These are phyloP conservation scores for Vigna unguiculata DNA, from an alignment of 306 rosid genomes.

Conservation along the genomic window DNA sequence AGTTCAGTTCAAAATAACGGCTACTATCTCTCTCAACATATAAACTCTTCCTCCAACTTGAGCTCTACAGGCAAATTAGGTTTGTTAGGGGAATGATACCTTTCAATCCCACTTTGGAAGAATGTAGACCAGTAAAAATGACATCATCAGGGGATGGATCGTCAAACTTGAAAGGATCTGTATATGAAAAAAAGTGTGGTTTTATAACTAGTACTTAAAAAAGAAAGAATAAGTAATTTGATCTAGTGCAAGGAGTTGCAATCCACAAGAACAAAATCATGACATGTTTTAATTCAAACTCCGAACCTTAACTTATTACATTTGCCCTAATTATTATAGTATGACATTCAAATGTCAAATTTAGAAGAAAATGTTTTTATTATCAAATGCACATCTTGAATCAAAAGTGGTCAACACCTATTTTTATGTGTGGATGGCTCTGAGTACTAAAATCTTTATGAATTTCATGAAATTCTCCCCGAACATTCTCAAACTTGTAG, in stretches of 20 bases:
- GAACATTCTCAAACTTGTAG: conserved; percentile 72
- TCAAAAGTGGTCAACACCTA: conserved; percentile 75
- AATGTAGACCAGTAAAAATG: conserved; percentile 69
- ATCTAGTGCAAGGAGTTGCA: conserved; percentile 36
- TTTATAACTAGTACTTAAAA: conserved; percentile 32
- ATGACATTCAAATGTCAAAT: conserved; percentile 38
- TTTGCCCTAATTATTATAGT: conserved; percentile 19
- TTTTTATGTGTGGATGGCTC: conserved; percentile 60
- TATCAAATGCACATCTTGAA: conserved; percentile 53
- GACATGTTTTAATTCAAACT: conserved; percentile 31
- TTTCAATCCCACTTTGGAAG: conserved; percentile 77
- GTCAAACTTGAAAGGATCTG: conserved; percentile 93
- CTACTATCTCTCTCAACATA: conserved; percentile 2
- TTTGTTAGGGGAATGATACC: conserved; percentile 57
- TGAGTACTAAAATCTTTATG: conserved; percentile 65
- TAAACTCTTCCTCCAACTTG: conserved; percentile 11
- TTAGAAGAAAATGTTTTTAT: conserved; percentile 48
- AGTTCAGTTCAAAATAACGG: conserved; percentile 1
- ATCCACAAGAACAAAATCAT: conserved; percentile 37
- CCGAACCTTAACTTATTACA: conserved; percentile 16
- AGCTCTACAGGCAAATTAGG: conserved; percentile 32
- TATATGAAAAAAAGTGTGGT: conserved; percentile 40
- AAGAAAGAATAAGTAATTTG: conserved; percentile 44
- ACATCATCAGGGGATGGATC: conserved; percentile 94
- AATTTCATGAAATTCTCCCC: conserved; percentile 72